Evolutionary conservation across 805 yeast species (phyloP).

Genomic region (Suhomyces kilbournensis): DNA sequence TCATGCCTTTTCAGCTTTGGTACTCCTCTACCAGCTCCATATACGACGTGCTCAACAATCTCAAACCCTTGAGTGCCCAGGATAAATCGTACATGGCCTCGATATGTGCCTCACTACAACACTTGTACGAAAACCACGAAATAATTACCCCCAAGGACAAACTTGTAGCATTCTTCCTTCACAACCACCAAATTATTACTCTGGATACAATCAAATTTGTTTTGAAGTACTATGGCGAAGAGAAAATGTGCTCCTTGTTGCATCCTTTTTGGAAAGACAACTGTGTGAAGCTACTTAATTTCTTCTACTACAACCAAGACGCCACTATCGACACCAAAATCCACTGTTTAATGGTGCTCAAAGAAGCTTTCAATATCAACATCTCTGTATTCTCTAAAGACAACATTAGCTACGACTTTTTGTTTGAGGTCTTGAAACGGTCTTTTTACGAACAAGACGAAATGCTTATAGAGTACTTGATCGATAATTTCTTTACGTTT

Average conservation of each 20-base stretch:
- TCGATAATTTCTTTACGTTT: constrained; percentile 24
- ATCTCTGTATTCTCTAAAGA: constrained; percentile 24
- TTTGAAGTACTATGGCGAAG: constrained; percentile 45
- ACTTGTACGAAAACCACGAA: constrained; percentile 27
- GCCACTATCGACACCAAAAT: constrained; percentile 24
- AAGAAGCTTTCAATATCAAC: constrained; percentile 36
- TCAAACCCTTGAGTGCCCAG: constrained; percentile 23
- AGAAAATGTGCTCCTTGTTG: constrained; percentile 53
- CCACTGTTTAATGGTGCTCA: constrained; percentile 32
- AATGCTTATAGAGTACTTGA: constrained; percentile 28
- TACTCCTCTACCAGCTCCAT: constrained; percentile 38
- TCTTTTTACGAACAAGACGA: constrained; percentile 29
- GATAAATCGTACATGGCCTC: constrained; percentile 32
- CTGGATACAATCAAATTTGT: constrained; percentile 41
- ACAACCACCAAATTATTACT: constrained; percentile 34
- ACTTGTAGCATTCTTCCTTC: constrained; percentile 41
- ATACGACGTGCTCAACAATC: constrained; percentile 30
- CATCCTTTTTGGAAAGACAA: constrained; percentile 51
- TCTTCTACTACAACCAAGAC: constrained; percentile 34
- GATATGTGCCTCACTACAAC: constrained; percentile 33
- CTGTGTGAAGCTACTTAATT: constrained; percentile 41
- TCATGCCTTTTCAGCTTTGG: constrained; percentile 44
- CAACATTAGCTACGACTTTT: constrained; percentile 28
- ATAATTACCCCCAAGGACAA: constrained; percentile 43
- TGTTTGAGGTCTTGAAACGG: constrained; percentile 29